Base-by-base conservation (phyloP, 2,329 filamentous ascomycete species). In the Arachnomyces sp. region DNA sequence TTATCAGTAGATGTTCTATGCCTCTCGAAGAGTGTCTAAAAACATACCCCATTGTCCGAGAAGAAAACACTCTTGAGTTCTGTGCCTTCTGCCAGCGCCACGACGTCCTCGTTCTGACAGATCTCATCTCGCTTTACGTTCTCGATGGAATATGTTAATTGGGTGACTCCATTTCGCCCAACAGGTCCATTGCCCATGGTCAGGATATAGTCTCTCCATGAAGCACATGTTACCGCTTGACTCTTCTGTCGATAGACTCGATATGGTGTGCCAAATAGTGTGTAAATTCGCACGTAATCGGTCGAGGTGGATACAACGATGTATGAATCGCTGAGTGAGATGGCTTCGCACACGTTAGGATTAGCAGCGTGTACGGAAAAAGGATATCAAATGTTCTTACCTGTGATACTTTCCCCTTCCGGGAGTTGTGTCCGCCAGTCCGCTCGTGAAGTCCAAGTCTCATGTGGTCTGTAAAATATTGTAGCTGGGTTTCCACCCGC, bases 391-490 rank as follows among this genome's bases (percentile, higher is more conserved):
- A 21, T 25, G 7, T 29, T 15, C 55, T 45, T 56, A 68, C 66
- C 64, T 36, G 81, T 81, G 2, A 95, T 78, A 8, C 82, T 75
- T 63, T 98, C 92, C n/a, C 87, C 87, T 25, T 76, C 75, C 0
- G 92, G 92, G n/a, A 98, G 66, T 48, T 84, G 74, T 0, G 84
- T 95, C 36, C 86, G 80, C 88, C 90, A 96, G 63, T 98, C 92
- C 14, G 80, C 78, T 38, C 92, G 77, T 36, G 86, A 77, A 2
- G 89, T 95, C 92, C 92, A 98, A 1, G 86, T 93, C 66, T 98
- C 90, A 57, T 98, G 92, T 0, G 93, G 92, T 5, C 92, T 79
- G 63, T 96, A 98, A 64, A 95, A 95, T n/a, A 98, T 78, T 25
- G 80, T 82, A 3, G 90, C 86, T 2, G 85, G 80, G 43, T 80